These are phyloP conservation scores for Strobilomyces echinocephalus DNA, from an alignment of 768 basidiomycete genomes.

Conservation along the genomic window DNA sequence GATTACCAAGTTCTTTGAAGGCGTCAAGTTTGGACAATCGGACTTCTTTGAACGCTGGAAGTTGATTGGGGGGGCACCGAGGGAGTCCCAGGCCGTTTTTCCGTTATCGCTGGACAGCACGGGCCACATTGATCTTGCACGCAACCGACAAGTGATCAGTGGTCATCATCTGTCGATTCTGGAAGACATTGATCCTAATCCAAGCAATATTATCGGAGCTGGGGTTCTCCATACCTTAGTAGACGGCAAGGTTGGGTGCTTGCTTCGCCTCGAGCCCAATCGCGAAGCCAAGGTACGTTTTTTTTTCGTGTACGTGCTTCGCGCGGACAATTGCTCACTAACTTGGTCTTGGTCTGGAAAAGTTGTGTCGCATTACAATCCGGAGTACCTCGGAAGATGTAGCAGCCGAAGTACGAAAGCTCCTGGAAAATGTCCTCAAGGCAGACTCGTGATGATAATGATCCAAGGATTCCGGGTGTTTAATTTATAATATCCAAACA, in stretches of 20 bases:
- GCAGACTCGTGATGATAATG: slow-evolving; percentile 16
- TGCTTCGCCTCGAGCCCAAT: slow-evolving; percentile 92
- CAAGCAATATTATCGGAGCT: slow-evolving; percentile 90
- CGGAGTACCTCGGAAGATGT: slow-evolving; percentile 94
- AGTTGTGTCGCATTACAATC: slow-evolving; percentile 91
- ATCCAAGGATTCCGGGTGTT: slow-evolving; percentile 7
- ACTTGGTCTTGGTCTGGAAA: slow-evolving; percentile 4
- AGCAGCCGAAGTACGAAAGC: slow-evolving; percentile 61
- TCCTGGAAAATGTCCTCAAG: slow-evolving; percentile 39
- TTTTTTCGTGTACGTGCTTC: background rate
- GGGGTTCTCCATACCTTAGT: slow-evolving; percentile 91
- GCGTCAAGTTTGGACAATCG: slow-evolving; percentile 72
- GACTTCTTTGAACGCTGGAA: slow-evolving; percentile 99
- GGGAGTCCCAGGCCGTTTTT: slow-evolving; percentile 87
- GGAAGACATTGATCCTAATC: slow-evolving; percentile 87
- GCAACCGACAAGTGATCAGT: slow-evolving; percentile 68
- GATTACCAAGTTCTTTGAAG: slow-evolving; percentile 89
- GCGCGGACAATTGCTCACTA: background rate
- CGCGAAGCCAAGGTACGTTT: slow-evolving; percentile 81
- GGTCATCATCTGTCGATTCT: slow-evolving; percentile 77
- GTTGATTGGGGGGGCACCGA: slow-evolving; percentile 90
- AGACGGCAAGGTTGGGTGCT: slow-evolving; percentile 93
- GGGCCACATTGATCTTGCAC: slow-evolving; percentile 71
- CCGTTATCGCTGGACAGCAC: slow-evolving; percentile 62
- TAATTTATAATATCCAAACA: slow-evolving; percentile 13